These are phyloP conservation scores for Seiridium cupressi DNA, from an alignment of 2,329 filamentous ascomycete species.

Conservation along the genomic window DNA sequence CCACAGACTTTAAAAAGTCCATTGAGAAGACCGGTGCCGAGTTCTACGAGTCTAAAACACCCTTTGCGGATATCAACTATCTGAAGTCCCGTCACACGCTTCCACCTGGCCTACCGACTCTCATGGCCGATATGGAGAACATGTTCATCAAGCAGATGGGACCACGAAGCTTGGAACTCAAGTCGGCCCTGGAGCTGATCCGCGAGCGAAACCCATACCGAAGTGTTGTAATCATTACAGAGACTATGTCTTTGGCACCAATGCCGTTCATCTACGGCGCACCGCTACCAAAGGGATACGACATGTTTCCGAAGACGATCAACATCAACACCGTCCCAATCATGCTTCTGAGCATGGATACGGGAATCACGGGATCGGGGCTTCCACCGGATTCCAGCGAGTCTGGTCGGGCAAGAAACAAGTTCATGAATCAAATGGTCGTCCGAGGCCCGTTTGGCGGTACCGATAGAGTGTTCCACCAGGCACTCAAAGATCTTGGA, in stretches of 20 bases:
- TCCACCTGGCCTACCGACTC: slow-evolving; percentile 5
- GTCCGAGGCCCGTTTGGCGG: slow-evolving; percentile 8
- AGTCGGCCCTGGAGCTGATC: slow-evolving; percentile 16
- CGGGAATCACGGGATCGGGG: slow-evolving; percentile 26
- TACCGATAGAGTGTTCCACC: slow-evolving; percentile 7
- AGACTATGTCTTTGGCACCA: slow-evolving; percentile 26
- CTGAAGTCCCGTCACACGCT: slow-evolving; percentile 3
- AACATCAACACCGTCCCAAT: slow-evolving; percentile 30
- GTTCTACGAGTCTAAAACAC: slow-evolving; percentile 16
- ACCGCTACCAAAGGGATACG: slow-evolving; percentile 22
- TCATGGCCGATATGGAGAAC: slow-evolving; percentile 25
- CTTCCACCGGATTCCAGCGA: slow-evolving; percentile 26
- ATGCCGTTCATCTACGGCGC: slow-evolving; percentile 25
- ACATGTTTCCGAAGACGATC: slow-evolving; percentile 22
- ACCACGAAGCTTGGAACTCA: background rate
- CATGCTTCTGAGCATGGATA: slow-evolving; percentile 27
- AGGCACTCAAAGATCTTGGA: slow-evolving; percentile 11
- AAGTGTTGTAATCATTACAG: slow-evolving; percentile 31
- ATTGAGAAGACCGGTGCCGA: slow-evolving; percentile 20
- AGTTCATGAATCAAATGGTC: slow-evolving; percentile 11
- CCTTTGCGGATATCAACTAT: background rate
- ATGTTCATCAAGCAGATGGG: slow-evolving; percentile 19
- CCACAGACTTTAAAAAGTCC: slow-evolving; percentile 14
- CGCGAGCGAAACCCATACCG: slow-evolving; percentile 22
- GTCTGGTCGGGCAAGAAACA: slow-evolving; percentile 27